phyloP scores from a whole-genome alignment of 768 basidiomycete genomes.

The Suillus ampliporus region DNA sequence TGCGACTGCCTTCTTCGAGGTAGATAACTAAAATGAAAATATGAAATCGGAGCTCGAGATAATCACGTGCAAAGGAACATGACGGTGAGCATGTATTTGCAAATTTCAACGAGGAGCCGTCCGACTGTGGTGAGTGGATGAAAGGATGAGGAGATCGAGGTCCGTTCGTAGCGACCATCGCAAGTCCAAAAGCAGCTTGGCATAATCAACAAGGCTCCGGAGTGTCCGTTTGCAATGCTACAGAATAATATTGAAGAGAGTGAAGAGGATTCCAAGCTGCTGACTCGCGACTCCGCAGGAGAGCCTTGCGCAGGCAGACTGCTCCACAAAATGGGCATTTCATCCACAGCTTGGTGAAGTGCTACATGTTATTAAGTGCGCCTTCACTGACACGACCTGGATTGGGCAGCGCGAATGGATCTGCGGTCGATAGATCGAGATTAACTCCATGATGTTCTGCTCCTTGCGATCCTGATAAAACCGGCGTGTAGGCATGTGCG shows the following conservation, averaged over 20 bases:
- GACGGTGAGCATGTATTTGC: background rate
- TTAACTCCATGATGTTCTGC: background rate
- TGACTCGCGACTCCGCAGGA: too few relatives aligned
- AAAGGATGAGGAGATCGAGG: constrained; percentile 1
- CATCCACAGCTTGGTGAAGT: background rate
- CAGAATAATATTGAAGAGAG: background rate
- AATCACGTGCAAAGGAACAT: background rate
- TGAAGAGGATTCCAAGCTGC: background rate
- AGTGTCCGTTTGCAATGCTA: background rate
- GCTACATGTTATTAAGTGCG: background rate
- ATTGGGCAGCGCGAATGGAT: background rate
- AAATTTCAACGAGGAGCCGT: background rate
- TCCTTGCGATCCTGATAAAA: background rate
- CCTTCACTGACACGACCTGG: background rate
- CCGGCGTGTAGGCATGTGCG: background rate
- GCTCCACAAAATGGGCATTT: background rate
- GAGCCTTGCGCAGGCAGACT: too few relatives aligned
- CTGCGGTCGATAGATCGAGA: background rate
- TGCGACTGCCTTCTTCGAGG: constrained; percentile 1
- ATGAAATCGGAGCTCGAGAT: constrained; percentile 3
- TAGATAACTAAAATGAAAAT: constrained; percentile 1
- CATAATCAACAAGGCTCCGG: background rate
- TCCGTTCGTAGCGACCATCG: background rate
- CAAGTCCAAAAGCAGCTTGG: background rate
- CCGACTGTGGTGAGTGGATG: background rate